Evolutionary conservation across 2,329 filamentous ascomycete genomes (phyloP).

Genomic region (Trichoderma hamatum): DNA sequence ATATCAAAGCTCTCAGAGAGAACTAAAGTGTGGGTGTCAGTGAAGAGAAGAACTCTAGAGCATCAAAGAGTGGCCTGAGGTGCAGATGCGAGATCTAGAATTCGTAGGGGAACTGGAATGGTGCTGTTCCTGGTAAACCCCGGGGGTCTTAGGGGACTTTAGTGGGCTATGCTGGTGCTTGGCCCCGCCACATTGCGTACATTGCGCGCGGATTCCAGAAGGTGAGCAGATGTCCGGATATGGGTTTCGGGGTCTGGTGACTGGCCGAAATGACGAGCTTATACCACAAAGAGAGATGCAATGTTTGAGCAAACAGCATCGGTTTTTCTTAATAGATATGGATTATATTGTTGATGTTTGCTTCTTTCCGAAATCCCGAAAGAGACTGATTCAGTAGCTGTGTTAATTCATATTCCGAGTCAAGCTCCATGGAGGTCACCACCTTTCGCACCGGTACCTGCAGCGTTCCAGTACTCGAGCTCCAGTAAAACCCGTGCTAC

Average conservation of each 20-base stretch:
- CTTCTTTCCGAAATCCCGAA: not conserved
- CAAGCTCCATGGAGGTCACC: not conserved
- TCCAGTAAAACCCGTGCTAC: constrained; percentile 1
- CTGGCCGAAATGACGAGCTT: constrained; percentile 10
- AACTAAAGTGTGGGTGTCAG: not conserved
- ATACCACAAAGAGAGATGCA: not conserved
- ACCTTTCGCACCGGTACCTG: not conserved
- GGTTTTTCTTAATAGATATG: not conserved
- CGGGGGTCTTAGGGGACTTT: not conserved
- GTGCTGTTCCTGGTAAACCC: not conserved
- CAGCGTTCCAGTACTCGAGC: not conserved
- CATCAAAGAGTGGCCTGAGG: not conserved
- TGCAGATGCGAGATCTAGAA: constrained; percentile 2
- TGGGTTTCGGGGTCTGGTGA: constrained; percentile 1
- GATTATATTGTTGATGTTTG: not conserved
- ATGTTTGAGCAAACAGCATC: not conserved
- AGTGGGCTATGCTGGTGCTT: constrained; percentile 15
- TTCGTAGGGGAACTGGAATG: not conserved
- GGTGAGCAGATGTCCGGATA: not conserved
- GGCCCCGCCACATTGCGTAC: not conserved
- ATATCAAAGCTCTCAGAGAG: not conserved
- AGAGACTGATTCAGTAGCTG: not conserved
- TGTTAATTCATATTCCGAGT: not conserved
- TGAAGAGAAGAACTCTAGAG: not conserved
- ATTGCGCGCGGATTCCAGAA: constrained; percentile 3